These are phyloP conservation scores for Pterula multifida DNA, from an alignment of 1,284 basidiomycete genomes.

Conservation along the genomic window DNA sequence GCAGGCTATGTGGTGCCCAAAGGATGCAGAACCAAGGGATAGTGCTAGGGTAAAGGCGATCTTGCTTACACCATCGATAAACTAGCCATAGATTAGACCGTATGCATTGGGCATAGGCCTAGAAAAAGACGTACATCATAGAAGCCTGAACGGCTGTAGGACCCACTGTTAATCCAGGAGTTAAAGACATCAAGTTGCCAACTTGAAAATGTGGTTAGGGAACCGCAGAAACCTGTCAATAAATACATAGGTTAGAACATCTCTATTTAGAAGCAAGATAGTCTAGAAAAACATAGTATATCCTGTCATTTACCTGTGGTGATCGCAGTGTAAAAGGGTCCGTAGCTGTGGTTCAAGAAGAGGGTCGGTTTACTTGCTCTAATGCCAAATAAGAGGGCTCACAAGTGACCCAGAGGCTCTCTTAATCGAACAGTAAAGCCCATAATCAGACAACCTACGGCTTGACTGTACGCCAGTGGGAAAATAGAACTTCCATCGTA, in stretches of 20 bases:
- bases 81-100: constrained; percentile 30
- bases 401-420: constrained; percentile 66
- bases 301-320: constrained; percentile 88
- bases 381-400: constrained; percentile 21
- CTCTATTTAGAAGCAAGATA: background rate
- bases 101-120: background rate
- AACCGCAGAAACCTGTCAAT: constrained; percentile 80
- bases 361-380: background rate
- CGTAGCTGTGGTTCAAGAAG: constrained; percentile 51
- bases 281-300: too few relatives aligned
- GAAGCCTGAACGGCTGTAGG: constrained; percentile 54
- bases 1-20: constrained; percentile 45
- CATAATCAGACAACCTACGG: constrained; percentile 87
- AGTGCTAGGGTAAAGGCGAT: constrained; percentile 70
- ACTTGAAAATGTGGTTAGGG: constrained; percentile 89
- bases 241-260: constrained; percentile 4
- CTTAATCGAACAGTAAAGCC: constrained; percentile 64
- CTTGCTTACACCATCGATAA: constrained; percentile 78
- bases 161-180: constrained; percentile 69
- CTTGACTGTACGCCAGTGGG: constrained; percentile 80
- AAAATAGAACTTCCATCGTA: constrained; percentile 75
- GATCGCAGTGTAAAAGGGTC: constrained; percentile 77
- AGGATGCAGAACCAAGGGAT: constrained; percentile 50
- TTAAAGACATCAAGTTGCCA: constrained; percentile 89
- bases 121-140: constrained; percentile 59